These are phyloP conservation scores for Botrytis fabae DNA, from an alignment of 2,329 filamentous ascomycete genomes.

Conservation along the genomic window DNA sequence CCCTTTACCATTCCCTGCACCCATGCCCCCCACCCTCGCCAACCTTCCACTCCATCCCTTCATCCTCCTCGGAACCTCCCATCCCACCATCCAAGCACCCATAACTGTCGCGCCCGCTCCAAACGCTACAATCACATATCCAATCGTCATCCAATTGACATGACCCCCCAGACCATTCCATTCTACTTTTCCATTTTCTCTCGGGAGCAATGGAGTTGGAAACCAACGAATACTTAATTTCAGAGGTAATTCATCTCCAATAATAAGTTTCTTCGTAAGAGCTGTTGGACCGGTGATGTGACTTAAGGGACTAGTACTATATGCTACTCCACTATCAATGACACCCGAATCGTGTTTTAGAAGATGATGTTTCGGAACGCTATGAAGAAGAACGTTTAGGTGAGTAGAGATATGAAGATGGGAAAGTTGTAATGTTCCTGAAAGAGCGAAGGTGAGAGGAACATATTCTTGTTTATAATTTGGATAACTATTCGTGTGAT, in stretches of 20 bases:
- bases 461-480: constrained; percentile 60
- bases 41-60: constrained; percentile 29
- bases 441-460: constrained; percentile 83
- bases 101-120: constrained; percentile 55
- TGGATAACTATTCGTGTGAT: constrained; percentile 44
- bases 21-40: constrained; percentile 36
- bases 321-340: constrained; percentile 83
- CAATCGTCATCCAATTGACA: constrained; percentile 58
- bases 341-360: constrained; percentile 71
- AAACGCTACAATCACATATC: constrained; percentile 62
- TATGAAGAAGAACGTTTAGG: constrained; percentile 84
- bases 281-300: constrained; percentile 51
- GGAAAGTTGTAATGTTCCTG: constrained; percentile 82
- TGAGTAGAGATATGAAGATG: constrained; percentile 90
- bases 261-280: constrained; percentile 67
- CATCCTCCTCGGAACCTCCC: constrained; percentile 53
- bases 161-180: constrained; percentile 66
- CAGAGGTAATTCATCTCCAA: constrained; percentile 81
- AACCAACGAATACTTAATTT: constrained; percentile 86
- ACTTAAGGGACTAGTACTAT: constrained; percentile 61
- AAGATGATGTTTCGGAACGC: constrained; percentile 58
- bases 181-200: constrained; percentile 63
- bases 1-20: constrained; percentile 26
- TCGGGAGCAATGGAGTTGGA: constrained; percentile 68
- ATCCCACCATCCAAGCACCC: constrained; percentile 61